Evolutionary conservation across 176 grass and related monocot species (phyloP).

Genomic region (Cocos nucifera): DNA sequence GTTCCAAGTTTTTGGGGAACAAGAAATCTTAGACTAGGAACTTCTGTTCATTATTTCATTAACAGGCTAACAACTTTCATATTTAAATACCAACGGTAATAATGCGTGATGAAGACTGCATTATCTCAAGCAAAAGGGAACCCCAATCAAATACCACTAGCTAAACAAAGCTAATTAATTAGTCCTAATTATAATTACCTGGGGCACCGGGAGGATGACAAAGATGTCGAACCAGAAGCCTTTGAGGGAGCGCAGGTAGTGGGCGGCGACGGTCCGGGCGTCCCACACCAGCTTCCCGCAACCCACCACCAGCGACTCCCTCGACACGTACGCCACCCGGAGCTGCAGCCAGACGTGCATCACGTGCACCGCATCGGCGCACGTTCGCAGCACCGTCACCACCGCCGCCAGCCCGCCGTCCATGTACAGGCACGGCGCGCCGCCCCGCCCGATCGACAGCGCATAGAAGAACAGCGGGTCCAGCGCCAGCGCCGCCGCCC

Average conservation of each 20-base stretch:
- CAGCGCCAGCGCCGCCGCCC: constrained; percentile 55
- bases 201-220: constrained; percentile 82
- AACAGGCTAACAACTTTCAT: too few relatives aligned
- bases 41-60: too few relatives aligned
- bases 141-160: too few relatives aligned
- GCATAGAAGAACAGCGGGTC: constrained; percentile 98
- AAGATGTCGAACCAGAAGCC: constrained; percentile 92
- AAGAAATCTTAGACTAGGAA: too few relatives aligned
- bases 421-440: constrained; percentile 47
- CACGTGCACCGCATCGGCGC: constrained; percentile 57
- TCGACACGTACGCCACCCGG: constrained; percentile 82
- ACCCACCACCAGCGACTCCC: constrained; percentile 86
- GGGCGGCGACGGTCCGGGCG: constrained; percentile 58
- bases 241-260: constrained; percentile 57
- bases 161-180: too few relatives aligned
- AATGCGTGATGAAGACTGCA: too few relatives aligned
- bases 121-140: too few relatives aligned
- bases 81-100: too few relatives aligned
- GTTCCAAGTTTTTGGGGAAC: too few relatives aligned
- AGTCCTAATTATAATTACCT: constrained; percentile 29
- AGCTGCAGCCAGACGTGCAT: constrained; percentile 85
- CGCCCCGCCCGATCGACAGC: constrained; percentile 43
- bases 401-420: constrained; percentile 45
- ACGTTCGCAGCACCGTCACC: constrained; percentile 51
- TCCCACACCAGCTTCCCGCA: constrained; percentile 99